phyloP scores from a whole-genome alignment of 163 green algal species.

The Chlorella variabilis region DNA sequence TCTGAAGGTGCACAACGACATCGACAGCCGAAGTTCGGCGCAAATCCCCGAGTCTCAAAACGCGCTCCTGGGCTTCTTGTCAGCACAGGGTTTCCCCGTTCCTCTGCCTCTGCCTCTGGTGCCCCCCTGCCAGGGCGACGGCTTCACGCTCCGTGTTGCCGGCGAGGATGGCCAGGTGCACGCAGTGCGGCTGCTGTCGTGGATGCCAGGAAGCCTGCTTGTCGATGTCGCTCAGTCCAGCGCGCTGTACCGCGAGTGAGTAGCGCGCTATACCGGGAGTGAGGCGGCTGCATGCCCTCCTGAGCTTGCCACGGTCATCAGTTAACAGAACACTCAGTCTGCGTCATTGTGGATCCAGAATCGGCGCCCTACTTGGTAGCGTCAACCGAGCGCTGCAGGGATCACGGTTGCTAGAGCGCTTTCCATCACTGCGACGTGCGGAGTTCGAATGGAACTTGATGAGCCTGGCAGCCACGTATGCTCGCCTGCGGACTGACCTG shows the following conservation, averaged over 20 bases:
- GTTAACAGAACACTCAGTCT: no score
- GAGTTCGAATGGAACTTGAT: constrained; percentile 3
- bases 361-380: no score
- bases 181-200: constrained; percentile 17
- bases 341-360: background rate
- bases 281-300: no score
- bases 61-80: constrained; percentile 8
- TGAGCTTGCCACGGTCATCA: no score
- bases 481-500: background rate
- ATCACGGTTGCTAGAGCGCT: background rate
- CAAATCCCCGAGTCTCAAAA: constrained; percentile 15
- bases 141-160: background rate
- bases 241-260: constrained; percentile 1
- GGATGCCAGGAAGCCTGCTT: constrained; percentile 2
- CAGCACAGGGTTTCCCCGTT: background rate
- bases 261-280: no score
- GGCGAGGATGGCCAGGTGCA: constrained; percentile 9
- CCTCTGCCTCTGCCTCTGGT: background rate
- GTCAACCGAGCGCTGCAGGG: no score
- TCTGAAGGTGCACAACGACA: constrained; percentile 16
- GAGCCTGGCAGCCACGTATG: constrained; percentile 1
- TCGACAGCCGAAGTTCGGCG: background rate
- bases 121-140: background rate
- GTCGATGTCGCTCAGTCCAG: background rate
- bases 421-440: background rate